These are phyloP conservation scores for Gamarada debralockiae DNA, from an alignment of 495 filamentous ascomycete species.

Conservation along the genomic window DNA sequence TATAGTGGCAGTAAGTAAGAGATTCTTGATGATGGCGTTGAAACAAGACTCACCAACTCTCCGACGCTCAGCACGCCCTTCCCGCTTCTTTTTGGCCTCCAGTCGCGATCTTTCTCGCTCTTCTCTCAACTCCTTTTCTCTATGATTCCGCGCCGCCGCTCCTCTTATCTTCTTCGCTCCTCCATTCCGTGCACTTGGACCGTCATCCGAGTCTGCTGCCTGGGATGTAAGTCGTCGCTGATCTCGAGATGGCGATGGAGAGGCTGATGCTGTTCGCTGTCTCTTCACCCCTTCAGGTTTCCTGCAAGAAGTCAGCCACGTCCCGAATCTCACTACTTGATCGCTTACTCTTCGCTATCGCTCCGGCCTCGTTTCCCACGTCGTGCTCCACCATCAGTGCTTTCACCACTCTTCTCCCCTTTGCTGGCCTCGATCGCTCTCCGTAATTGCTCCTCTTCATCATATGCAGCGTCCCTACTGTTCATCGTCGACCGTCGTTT, in stretches of 20 bases:
- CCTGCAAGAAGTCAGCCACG: constrained; percentile 24
- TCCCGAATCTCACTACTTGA: background rate
- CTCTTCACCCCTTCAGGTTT: constrained; percentile 53
- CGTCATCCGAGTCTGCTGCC: constrained; percentile 68
- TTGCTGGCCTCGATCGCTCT: constrained; percentile 95
- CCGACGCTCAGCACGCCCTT: constrained; percentile 67
- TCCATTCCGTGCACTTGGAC: constrained; percentile 41
- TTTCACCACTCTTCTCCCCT: constrained; percentile 49
- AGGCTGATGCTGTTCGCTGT: constrained; percentile 72
- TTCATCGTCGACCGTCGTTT: constrained; percentile 98
- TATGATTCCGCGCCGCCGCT: constrained; percentile 60
- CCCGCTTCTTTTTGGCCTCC: constrained; percentile 70
- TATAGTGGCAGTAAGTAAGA: constrained; percentile 30
- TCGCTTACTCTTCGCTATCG: constrained; percentile 84
- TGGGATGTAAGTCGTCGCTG: constrained; percentile 41
- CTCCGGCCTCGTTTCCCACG: constrained; percentile 81
- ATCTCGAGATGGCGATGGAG: constrained; percentile 53
- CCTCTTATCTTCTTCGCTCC: constrained; percentile 58
- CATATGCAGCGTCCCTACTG: constrained; percentile 90
- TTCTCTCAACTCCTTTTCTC: constrained; percentile 71
- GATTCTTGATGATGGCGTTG: constrained; percentile 13
- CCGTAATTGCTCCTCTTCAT: constrained; percentile 87
- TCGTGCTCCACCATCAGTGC: constrained; percentile 46
- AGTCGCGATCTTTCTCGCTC: constrained; percentile 63
- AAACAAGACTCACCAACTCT: constrained; percentile 57